phyloP scores from a whole-genome alignment of 148 eudicot genomes.

The Chenopodium album region DNA sequence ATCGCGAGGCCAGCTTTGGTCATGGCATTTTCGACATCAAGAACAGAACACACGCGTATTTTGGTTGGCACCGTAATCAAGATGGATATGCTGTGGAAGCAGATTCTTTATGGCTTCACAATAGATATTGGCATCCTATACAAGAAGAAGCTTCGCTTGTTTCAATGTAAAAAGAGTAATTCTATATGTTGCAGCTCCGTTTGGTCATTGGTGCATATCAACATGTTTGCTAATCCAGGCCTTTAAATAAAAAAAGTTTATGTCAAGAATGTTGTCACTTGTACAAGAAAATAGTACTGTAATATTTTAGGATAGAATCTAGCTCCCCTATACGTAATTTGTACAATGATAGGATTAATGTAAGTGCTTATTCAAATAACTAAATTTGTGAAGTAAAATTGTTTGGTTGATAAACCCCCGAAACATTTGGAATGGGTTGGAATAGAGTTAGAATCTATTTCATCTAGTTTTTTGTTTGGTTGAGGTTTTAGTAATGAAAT shows the following conservation, averaged over 20 bases:
- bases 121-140: slow-evolving; percentile 58
- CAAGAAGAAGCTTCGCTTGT: slow-evolving; percentile 26
- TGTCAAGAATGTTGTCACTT: not conserved
- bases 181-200: not conserved
- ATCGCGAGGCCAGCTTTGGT: slow-evolving; percentile 85
- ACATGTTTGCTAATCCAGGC: not conserved
- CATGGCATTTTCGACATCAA: slow-evolving; percentile 76
- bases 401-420: too few species aligned
- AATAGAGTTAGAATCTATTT: too few species aligned
- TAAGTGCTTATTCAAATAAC: not conserved
- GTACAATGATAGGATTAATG: not conserved
- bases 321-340: not conserved
- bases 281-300: not conserved
- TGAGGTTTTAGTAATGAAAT: too few species aligned
- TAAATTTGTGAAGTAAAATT: too few species aligned
- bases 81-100: slow-evolving; percentile 75
- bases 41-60: slow-evolving; percentile 79
- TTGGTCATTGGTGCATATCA: not conserved
- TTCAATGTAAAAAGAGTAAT: slow-evolving; percentile 26
- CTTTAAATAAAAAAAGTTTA: not conserved
- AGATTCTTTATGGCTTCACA: slow-evolving; percentile 64
- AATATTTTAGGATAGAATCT: not conserved
- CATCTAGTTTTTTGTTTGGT: too few species aligned
- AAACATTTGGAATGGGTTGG: too few species aligned
- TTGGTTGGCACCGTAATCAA: slow-evolving; percentile 82